A percentile compares a stretch with the other conserved stretches of the same genome.
Conservation (phyloP, 2,329 filamentous ascomycete species). For the Aspergillus terreus region DNA sequence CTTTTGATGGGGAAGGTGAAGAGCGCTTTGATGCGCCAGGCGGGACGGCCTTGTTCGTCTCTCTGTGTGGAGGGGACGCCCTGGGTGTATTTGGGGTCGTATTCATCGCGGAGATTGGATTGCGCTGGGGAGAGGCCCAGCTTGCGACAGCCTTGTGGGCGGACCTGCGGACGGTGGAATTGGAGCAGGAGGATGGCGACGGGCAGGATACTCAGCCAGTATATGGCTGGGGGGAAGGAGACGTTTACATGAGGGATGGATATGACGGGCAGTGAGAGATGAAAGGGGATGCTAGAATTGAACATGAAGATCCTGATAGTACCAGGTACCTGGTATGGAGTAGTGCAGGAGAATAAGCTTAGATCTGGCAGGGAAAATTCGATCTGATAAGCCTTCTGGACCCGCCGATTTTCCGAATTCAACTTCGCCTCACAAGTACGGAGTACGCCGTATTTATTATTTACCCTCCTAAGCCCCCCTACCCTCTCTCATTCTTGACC, state of each 20-base stretch:
- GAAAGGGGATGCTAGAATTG: background rate
- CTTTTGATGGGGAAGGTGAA: slow-evolving; percentile 82
- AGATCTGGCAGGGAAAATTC: background rate
- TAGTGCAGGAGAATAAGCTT: background rate
- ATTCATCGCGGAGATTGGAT: slow-evolving; percentile 57
- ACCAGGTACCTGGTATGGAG: background rate
- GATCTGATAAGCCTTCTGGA: background rate
- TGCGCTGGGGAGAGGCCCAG: slow-evolving; percentile 44
- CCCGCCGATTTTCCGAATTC: no score
- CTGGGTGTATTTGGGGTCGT: slow-evolving; percentile 47
- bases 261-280: background rate
- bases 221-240: background rate
- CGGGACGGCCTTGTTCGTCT: slow-evolving; percentile 32
- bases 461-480: no score
- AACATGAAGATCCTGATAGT: background rate
- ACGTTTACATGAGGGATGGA: background rate
- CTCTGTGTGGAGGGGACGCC: slow-evolving; percentile 27
- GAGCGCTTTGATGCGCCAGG: slow-evolving; percentile 62
- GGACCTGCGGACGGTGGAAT: slow-evolving; percentile 1
- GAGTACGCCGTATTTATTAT: no score
- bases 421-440: no score
- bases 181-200: slow-evolving; percentile 2
- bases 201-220: background rate
- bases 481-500: background rate
- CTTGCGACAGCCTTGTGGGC: slow-evolving; percentile 49